Evolutionary conservation across 139 green algal genomes (phyloP).

Genomic region (Microglena sp.): DNA sequence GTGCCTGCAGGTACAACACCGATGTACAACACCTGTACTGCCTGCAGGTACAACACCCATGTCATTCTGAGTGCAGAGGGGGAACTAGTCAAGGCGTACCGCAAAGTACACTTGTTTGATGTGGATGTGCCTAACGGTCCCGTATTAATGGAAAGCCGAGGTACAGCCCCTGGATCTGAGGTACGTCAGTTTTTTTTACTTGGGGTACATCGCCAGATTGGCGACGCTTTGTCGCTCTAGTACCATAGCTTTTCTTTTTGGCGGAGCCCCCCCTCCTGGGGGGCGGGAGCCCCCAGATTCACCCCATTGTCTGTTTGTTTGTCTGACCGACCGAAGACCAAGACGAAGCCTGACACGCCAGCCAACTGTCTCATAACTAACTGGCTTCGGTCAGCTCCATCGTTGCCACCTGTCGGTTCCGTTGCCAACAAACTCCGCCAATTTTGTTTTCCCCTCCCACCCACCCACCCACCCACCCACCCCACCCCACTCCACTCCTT

Average conservation of each 20-base stretch:
- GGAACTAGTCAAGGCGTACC: constrained; percentile 13
- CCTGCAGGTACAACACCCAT: constrained; percentile 72
- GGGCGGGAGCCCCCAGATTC: too few relatives aligned
- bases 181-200: constrained; percentile 11
- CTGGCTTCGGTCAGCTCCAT: too few relatives aligned
- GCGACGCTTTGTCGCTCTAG: background rate
- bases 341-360: too few relatives aligned
- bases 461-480: background rate
- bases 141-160: constrained; percentile 73
- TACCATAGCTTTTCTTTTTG: background rate
- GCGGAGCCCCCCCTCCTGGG: too few relatives aligned
- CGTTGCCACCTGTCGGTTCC: too few relatives aligned
- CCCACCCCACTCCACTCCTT: background rate
- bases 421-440: too few relatives aligned
- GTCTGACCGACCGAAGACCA: too few relatives aligned
- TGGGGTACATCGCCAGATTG: background rate
- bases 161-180: constrained; percentile 51
- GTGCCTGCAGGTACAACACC: background rate
- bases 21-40: background rate
- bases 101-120: constrained; percentile 86
- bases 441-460: background rate
- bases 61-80: constrained; percentile 67
- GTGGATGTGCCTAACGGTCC: constrained; percentile 77
- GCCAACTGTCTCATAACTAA: too few relatives aligned
- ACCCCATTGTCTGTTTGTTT: too few relatives aligned